A percentile compares a stretch with the other conserved stretches of the same genome.
Conservation (phyloP, 2,329 filamentous ascomycete species). For the Apiospora rasikravindrae region DNA sequence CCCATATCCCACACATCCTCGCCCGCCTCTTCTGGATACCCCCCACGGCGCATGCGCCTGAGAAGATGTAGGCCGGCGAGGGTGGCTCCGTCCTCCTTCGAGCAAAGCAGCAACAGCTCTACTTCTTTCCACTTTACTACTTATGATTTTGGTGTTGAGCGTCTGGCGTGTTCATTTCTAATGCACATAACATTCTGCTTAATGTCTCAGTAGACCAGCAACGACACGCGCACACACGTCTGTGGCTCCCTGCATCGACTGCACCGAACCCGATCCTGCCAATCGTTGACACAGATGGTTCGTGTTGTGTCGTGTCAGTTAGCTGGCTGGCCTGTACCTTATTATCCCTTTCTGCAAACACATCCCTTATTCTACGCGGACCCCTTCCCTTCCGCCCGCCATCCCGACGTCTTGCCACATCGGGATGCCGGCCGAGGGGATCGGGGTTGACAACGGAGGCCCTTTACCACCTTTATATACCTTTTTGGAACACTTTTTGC, state of each 20-base stretch:
- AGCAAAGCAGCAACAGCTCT: conserved; percentile 27
- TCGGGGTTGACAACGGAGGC: conserved; percentile 28
- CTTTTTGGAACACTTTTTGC: conserved; percentile 13
- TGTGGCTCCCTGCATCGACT: conserved; percentile 17
- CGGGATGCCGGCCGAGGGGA: conserved; percentile 29
- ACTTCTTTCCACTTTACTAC: conserved; percentile 20
- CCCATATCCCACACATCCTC: conserved; percentile 24
- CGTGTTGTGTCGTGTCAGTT: conserved; percentile 14
- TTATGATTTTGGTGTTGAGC: conserved; percentile 35
- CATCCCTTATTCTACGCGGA: not conserved
- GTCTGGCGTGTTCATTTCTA: conserved; percentile 32
- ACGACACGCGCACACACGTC: conserved; percentile 21
- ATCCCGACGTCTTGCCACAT: conserved; percentile 24
- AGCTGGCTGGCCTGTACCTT: conserved; percentile 30
- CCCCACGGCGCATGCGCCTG: conserved; percentile 24
- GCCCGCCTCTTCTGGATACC: conserved; percentile 30
- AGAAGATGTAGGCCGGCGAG: conserved; percentile 18
- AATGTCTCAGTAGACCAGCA: conserved; percentile 41
- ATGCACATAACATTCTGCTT: conserved; percentile 26
- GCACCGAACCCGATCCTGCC: conserved; percentile 13
- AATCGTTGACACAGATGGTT: conserved; percentile 17
- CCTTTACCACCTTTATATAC: conserved; percentile 22
- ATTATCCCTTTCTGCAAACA: conserved; percentile 19
- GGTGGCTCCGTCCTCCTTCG: conserved; percentile 22
- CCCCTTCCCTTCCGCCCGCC: conserved; percentile 26